phyloP scores from a whole-genome alignment of 2,329 filamentous ascomycete genomes.

The Fusarium marasasianum region DNA sequence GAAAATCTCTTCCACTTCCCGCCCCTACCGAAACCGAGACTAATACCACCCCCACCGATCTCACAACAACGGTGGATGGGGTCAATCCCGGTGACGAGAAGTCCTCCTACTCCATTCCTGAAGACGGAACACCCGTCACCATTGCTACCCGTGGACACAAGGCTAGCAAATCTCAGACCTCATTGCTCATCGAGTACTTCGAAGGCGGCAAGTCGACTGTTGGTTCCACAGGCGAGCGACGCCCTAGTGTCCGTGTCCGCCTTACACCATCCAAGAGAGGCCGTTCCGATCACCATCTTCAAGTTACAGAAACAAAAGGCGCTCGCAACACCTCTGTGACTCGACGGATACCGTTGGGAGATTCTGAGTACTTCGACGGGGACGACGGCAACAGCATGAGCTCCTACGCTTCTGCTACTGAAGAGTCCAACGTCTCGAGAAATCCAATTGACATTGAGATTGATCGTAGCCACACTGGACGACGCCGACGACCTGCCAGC shows the following conservation, averaged over 20 bases:
- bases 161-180: conserved; percentile 79
- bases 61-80: conserved; percentile 64
- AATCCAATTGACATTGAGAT: conserved; percentile 93
- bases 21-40: conserved; percentile 81
- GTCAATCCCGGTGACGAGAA: conserved; percentile 75
- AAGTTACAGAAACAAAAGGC: conserved; percentile 84
- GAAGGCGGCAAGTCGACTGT: conserved; percentile 75
- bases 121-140: conserved; percentile 90
- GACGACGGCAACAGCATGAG: conserved; percentile 74
- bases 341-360: conserved; percentile 63
- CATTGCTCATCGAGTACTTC: conserved; percentile 93
- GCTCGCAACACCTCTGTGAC: conserved; percentile 71
- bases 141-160: conserved; percentile 79
- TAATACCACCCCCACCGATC: conserved; percentile 68
- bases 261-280: conserved; percentile 80
- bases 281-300: conserved; percentile 76
- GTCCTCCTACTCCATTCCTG: conserved; percentile 81
- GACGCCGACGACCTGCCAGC: conserved; percentile 71
- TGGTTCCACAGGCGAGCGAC: conserved; percentile 67
- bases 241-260: conserved; percentile 82
- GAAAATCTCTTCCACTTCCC: conserved; percentile 73
- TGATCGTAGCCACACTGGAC: conserved; percentile 60
- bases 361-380: conserved; percentile 55
- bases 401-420: conserved; percentile 81
- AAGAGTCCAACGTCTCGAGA: conserved; percentile 79